Evolutionary conservation across 75 land plant genomes (phyloP).

Genomic region (Cunninghamia lanceolata): DNA sequence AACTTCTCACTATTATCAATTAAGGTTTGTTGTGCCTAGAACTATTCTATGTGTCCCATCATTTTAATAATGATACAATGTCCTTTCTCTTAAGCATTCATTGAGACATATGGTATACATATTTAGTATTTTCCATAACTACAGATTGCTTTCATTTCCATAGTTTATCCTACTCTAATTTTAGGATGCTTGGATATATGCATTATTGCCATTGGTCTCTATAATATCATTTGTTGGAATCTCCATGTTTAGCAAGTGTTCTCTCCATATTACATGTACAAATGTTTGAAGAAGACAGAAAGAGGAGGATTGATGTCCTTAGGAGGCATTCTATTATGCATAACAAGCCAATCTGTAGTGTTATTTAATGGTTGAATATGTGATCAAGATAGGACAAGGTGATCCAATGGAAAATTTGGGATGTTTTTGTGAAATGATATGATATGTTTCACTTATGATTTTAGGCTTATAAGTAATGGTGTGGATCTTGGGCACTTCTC

Average conservation of each 20-base stretch:
- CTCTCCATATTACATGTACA: conserved; percentile 43
- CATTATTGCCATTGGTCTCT: conserved; percentile 42
- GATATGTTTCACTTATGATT: too few species aligned
- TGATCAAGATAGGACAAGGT: background rate
- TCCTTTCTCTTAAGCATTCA: background rate
- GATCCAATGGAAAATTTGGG: background rate
- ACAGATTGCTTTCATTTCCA: conserved; percentile 43
- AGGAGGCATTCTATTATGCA: conserved; percentile 49
- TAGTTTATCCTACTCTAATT: conserved; percentile 42
- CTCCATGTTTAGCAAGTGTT: conserved; percentile 34
- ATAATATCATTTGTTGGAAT: conserved; percentile 43
- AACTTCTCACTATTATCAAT: conserved; percentile 46
- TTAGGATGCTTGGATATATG: too few species aligned
- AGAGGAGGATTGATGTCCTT: conserved; percentile 41
- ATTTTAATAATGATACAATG: background rate
- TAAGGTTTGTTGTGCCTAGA: conserved; percentile 23
- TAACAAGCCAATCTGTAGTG: conserved; percentile 29
- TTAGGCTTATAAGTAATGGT: too few species aligned
- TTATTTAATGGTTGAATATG: background rate
- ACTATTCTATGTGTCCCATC: background rate
- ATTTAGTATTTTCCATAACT: background rate
- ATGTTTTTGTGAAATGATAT: background rate
- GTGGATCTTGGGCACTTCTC: too few species aligned
- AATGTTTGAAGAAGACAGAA: conserved; percentile 41
- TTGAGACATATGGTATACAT: background rate